Base-by-base conservation (phyloP, 805 yeast species). In the Metschnikowia noctiluminum region DNA sequence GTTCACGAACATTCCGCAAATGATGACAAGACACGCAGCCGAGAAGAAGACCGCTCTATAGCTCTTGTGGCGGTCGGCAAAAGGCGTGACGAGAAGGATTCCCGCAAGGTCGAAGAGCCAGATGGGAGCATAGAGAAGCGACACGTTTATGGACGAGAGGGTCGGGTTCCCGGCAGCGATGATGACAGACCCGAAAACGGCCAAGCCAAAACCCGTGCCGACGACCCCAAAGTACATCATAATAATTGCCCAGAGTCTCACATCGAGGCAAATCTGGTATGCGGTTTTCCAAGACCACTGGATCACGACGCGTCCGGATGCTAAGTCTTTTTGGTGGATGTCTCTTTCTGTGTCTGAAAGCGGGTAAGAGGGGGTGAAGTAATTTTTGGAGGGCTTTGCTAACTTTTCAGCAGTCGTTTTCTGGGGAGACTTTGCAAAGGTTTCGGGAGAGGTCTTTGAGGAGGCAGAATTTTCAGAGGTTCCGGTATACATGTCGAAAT, bases 151-250 rank as follows among this genome's bases (percentile, higher is more conserved):
- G 2, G 88, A 80, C 1, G 82, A 66, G 53, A 86, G 70, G 6
- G 61, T 55, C 2, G 91, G 84, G 61, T 87, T 82, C 53, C 85
- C 81, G 3, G 79, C 77, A 43, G 75, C 65, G 57, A 89, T 84
- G 54, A 89, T 79, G 7, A 91, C 81, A 3, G 96, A 84, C 7
- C 91, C 96, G 65, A 85, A 89, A 14, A 84, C 91, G 28, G 90
- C 90, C 40, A 89, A 70, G 31, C 96, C 96, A 60, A 78, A 84
- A 1, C 96, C 96, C 13, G 89, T 81, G 40, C 96, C 96, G 30
- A 89, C 96, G 15, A 87, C 96, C 14, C 96, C 96, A 63, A 89
- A 89, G 68, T 89, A 89, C 96, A 89, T 89, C 68, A 89, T 73
- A 39, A 87, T 73, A 49, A 89, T 66, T 0, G 96, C 92, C 91